Percentiles rank a stretch among this genome's conserved stretches.
phyloP scores from a whole-genome alignment of 352 stramenopile genomes.

The Globisporangium apiculatum region DNA sequence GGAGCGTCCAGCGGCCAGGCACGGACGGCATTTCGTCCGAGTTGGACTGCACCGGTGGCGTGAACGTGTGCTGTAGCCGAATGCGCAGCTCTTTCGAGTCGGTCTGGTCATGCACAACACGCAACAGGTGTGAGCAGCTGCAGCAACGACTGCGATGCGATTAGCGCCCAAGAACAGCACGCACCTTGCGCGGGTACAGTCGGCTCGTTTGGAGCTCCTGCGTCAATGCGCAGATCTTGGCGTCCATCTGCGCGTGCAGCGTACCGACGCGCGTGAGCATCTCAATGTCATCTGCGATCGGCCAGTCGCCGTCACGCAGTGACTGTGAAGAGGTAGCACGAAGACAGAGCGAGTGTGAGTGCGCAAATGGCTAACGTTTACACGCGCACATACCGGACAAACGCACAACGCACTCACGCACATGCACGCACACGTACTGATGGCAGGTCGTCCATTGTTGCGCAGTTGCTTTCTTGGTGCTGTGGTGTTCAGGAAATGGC shows the following conservation, averaged over 20 bases:
- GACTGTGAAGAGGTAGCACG: constrained; percentile 15
- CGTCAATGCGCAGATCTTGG: constrained; percentile 36
- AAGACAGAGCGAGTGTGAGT: too few species aligned
- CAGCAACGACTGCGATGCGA: not conserved
- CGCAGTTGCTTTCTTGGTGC: too few species aligned
- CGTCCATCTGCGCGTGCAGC: constrained; percentile 34
- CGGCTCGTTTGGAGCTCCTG: constrained; percentile 51
- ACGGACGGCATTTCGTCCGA: constrained; percentile 19
- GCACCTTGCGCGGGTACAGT: constrained; percentile 47
- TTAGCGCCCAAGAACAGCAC: not conserved
- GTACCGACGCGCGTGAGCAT: constrained; percentile 37
- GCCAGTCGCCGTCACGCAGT: constrained; percentile 49
- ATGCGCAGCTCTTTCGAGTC: constrained; percentile 53
- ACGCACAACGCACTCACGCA: too few species aligned
- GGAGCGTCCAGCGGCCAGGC: constrained; percentile 55
- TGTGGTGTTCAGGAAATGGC: too few species aligned
- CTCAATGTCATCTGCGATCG: constrained; percentile 45
- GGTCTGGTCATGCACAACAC: constrained; percentile 17
- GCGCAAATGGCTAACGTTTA: not conserved
- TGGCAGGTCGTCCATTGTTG: not conserved
- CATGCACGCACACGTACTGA: not conserved
- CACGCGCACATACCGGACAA: too few species aligned
- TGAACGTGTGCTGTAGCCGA: constrained; percentile 56
- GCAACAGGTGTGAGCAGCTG: not conserved
- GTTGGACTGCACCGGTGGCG: constrained; percentile 27